Evolutionary conservation across 345 rosid species (phyloP), one percentile per base, ranked within the genome.

Genomic region (Euclidium syriacum): DNA sequence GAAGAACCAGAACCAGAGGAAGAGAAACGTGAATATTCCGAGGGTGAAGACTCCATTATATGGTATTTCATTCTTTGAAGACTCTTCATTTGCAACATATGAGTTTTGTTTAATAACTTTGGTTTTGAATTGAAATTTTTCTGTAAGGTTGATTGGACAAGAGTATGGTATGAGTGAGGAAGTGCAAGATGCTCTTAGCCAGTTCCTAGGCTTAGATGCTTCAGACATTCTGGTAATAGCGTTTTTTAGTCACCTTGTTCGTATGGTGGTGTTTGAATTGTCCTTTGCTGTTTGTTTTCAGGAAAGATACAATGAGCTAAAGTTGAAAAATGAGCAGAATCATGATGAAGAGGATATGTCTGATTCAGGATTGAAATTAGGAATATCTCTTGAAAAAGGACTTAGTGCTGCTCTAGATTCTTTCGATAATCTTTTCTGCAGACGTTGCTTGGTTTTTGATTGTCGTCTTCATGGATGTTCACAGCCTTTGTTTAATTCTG

Each of bases 381-480:
- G 95, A 60, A 76, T 87, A 67, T 75, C 78, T 69, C 75, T 84
- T 70, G 87, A 85, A 30, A 90, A 85, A 81, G 79, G 86, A 73
- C 97, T 94, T 62, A 69, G 77, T 76, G 87, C 87, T 75, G 91
- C 96, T 73, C 79, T 94, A 70, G 99, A 94, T 85, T 94, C 99
- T 68, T 90, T 90, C 68, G 99, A 94, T 84, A 94, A 90, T 78
- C 88, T 94, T 46, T 94, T 94, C 65, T 94, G 99, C 71, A 97
- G 99, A 39, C 99, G 95, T 62, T 94, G 99, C 80, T 61, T 94
- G 95, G 99, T 90, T 41, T 94, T 94, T 83, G 99, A 94, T 75
- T 94, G 97, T 70, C 95, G 95, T 71, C 85, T 94, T 60, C 99
- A 94, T 84, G 99, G 97, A 60, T 90, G 99, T 72, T 90, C 99